Conservation (phyloP, 2,329 filamentous ascomycete species). For the Neonectria faginata region DNA sequence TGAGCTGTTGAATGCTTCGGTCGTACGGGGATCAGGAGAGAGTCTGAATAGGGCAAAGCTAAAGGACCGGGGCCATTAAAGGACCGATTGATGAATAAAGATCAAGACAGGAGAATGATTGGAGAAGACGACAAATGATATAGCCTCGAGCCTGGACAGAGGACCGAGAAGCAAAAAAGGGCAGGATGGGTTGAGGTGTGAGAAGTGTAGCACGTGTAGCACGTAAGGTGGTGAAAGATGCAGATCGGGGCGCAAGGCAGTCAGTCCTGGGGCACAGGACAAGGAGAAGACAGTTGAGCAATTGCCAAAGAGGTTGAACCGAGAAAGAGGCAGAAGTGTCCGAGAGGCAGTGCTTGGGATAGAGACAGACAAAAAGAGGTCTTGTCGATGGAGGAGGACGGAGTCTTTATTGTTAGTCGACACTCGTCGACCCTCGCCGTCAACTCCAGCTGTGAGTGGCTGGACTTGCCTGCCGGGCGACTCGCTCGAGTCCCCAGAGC, state of each 20-base stretch:
- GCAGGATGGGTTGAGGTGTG: neutral
- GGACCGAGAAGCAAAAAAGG: neutral
- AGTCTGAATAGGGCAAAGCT: neutral
- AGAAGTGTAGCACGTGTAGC: no score
- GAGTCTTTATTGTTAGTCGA: constrained; percentile 1
- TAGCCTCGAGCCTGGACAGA: neutral
- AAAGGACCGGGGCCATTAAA: neutral
- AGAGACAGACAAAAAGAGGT: neutral
- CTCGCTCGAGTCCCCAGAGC: neutral
- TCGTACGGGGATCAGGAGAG: neutral
- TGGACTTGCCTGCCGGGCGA: neutral
- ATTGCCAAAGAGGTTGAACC: neutral
- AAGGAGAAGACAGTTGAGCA: neutral
- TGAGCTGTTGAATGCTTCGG: neutral
- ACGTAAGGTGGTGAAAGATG: no score
- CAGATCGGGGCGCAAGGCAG: neutral
- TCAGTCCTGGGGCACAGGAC: neutral
- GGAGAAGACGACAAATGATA: neutral
- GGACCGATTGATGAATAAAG: neutral
- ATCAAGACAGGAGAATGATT: neutral
- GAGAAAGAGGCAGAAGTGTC: neutral
- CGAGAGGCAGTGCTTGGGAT: neutral
- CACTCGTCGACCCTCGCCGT: neutral
- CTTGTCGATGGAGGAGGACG: neutral
- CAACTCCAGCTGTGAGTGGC: neutral